Base-by-base conservation (phyloP, 148 eudicot genomes). In the Rhododendron mucronatum region DNA sequence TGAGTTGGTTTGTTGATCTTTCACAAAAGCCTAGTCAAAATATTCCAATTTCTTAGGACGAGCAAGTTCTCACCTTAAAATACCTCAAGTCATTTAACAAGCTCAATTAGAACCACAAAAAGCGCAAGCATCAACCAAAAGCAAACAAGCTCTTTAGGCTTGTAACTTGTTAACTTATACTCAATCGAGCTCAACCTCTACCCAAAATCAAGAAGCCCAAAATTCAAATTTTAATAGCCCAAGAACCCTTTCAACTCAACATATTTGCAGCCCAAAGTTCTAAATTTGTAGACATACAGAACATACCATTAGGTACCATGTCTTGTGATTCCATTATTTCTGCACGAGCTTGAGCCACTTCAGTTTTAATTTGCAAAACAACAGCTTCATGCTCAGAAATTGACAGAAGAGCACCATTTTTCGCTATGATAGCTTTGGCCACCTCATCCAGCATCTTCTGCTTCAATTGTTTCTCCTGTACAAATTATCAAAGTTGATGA, bases 311-410 rank as follows among this genome's bases (percentile, higher is more conserved):
- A 53, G 93, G 83, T 5, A 87, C 80, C 88, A 88, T 61, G 51
- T 83, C 91, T 87, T 85, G 84, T 79, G 93, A 88, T 75, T 93
- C 93, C 82, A 90, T 69, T 85, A 92, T 55, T 87, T 92, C 92
- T 14, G 89, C 91, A 88, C 92, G 93, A 67, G 95, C 95, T 86
- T 84, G 88, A 81, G 91, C 95, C 61, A 91, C 87, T 86, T 94
- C 93, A 15, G 86, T 84, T 87, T 91, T 94, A 61, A 92, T 89
- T 88, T 88, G 84, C 67, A 93, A 87, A 78, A 93, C 82, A 63
- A 93, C 84, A 10, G 93, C 87, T 51, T 93, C 95, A 80, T 95
- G 94, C 89, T 94, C 99, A 23, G 94, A 80, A 74, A 93, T 86
- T 63, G 97, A 84, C 48, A 95, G 96, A 41, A 91, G 90, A 61